Evolutionary conservation across 192 early-diverging fungal genomes (phyloP).

Genomic region (Coemansia sp.): DNA sequence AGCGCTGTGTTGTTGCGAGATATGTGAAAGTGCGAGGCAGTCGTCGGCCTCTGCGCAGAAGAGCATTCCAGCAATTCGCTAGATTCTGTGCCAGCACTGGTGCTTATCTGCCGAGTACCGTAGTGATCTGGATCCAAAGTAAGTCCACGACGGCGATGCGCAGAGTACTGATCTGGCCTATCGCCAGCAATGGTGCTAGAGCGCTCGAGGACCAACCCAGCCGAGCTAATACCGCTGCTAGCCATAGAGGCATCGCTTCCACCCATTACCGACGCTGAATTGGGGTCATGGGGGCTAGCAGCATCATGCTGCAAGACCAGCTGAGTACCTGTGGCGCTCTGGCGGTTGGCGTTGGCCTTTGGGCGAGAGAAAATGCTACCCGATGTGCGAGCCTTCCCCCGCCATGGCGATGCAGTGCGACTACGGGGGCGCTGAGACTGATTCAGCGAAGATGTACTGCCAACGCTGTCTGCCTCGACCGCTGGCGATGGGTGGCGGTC

Average conservation of each 20-base stretch:
- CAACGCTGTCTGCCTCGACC: conserved; percentile 6
- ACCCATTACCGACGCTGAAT: not conserved
- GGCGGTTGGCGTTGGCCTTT: conserved; percentile 19
- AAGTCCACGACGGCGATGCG: conserved; percentile 41
- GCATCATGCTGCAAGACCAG: conserved; percentile 1
- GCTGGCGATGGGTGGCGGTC: conserved; percentile 8
- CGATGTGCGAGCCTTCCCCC: conserved; percentile 28
- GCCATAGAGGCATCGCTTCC: conserved; percentile 1
- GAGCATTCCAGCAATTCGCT: not conserved
- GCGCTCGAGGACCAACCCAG: conserved; percentile 36
- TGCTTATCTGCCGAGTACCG: conserved; percentile 13
- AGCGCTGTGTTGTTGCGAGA: conserved; percentile 30
- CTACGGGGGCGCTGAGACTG: conserved; percentile 25
- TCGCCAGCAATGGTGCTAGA: conserved; percentile 11
- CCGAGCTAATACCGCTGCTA: conserved; percentile 29
- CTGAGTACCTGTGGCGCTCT: conserved; percentile 10
- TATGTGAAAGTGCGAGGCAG: conserved; percentile 39
- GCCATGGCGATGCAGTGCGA: conserved; percentile 47
- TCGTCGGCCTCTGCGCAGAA: conserved; percentile 16
- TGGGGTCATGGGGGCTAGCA: not conserved
- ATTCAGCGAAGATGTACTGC: not conserved
- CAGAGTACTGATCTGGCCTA: not conserved
- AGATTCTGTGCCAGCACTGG: not conserved
- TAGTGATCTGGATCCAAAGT: conserved; percentile 48
- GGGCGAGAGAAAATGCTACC: conserved; percentile 42